Evolutionary conservation across 225 moss, liverwort and hornwort genomes (phyloP).

Genomic region (Marchantia polymorpha): DNA sequence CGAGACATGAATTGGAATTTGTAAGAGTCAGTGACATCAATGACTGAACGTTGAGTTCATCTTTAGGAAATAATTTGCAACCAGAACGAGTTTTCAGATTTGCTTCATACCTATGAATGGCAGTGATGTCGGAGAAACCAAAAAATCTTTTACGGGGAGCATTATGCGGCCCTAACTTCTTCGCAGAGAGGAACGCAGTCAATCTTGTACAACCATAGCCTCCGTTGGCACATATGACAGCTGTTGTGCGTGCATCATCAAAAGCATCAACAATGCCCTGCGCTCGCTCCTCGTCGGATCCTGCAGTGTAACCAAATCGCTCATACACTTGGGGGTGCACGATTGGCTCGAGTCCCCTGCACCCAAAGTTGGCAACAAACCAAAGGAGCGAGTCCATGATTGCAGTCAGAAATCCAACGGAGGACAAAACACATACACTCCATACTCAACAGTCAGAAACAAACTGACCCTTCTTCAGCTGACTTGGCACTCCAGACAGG

Average conservation of each 20-base stretch:
- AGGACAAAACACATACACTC: too few species aligned
- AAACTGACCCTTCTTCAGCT: too few species aligned
- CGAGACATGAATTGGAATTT: too few species aligned
- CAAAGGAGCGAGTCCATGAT: too few species aligned
- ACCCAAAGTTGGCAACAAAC: background rate
- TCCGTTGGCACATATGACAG: slow-evolving; percentile 33
- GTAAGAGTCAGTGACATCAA: too few species aligned
- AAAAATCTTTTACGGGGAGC: slow-evolving; percentile 39
- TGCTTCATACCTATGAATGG: slow-evolving; percentile 24
- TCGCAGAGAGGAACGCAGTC: slow-evolving; percentile 20
- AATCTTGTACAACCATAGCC: slow-evolving; percentile 44
- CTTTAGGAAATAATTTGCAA: too few species aligned
- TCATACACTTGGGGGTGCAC: slow-evolving; percentile 39
- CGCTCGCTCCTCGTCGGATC: slow-evolving; percentile 40
- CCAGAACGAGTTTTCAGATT: too few species aligned
- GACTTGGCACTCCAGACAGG: too few species aligned
- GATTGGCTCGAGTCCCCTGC: slow-evolving; percentile 38
- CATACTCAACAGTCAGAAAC: too few species aligned
- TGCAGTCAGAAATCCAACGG: too few species aligned
- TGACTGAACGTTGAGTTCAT: too few species aligned
- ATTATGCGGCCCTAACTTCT: slow-evolving; percentile 40
- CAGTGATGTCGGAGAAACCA: slow-evolving; percentile 49
- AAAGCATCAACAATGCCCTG: slow-evolving; percentile 40
- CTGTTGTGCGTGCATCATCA: slow-evolving; percentile 32
- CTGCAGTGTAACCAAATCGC: slow-evolving; percentile 36